Conservation (phyloP, 768 basidiomycete genomes). For the Auricularia sp. region DNA sequence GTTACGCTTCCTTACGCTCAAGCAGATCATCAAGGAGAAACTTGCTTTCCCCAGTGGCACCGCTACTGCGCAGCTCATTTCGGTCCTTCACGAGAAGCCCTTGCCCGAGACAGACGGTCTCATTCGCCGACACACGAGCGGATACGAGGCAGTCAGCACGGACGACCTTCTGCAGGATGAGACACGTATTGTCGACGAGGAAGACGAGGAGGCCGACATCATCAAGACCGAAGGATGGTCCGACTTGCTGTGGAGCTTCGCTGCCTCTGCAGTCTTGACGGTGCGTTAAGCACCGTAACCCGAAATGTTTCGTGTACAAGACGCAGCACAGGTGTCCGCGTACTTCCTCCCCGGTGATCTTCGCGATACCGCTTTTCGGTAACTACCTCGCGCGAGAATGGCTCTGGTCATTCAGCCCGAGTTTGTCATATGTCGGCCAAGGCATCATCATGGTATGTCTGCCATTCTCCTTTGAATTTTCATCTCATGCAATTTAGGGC, state of each 20-base stretch:
- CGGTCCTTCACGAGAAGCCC: slow-evolving; percentile 73
- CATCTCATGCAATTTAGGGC: slow-evolving; percentile 75
- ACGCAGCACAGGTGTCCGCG: slow-evolving; percentile 50
- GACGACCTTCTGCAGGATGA: slow-evolving; percentile 3
- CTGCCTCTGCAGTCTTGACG: slow-evolving; percentile 62
- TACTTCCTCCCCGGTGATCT: slow-evolving; percentile 86
- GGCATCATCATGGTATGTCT: slow-evolving; percentile 31
- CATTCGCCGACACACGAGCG: slow-evolving; percentile 39
- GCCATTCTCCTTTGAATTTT: neutral
- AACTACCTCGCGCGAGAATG: slow-evolving; percentile 73
- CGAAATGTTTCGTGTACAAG: too few species aligned
- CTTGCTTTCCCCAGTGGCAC: slow-evolving; percentile 92
- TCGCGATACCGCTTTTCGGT: slow-evolving; percentile 80
- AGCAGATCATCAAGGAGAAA: slow-evolving; percentile 85
- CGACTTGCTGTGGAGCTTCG: slow-evolving; percentile 69
- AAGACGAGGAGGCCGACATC: slow-evolving; percentile 29
- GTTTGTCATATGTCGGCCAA: slow-evolving; percentile 87
- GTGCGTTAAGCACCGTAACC: slow-evolving; percentile 31
- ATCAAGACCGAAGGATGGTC: slow-evolving; percentile 67
- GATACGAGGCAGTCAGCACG: slow-evolving; percentile 35
- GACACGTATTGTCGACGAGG: slow-evolving; percentile 26
- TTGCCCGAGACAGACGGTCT: slow-evolving; percentile 42
- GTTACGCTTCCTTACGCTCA: neutral
- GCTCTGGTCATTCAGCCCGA: slow-evolving; percentile 91
- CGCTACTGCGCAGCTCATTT: slow-evolving; percentile 90